Evolutionary conservation across 2,329 filamentous ascomycete species (phyloP), one percentile per base, ranked within the genome.

Genomic region (Diplodia corticola): DNA sequence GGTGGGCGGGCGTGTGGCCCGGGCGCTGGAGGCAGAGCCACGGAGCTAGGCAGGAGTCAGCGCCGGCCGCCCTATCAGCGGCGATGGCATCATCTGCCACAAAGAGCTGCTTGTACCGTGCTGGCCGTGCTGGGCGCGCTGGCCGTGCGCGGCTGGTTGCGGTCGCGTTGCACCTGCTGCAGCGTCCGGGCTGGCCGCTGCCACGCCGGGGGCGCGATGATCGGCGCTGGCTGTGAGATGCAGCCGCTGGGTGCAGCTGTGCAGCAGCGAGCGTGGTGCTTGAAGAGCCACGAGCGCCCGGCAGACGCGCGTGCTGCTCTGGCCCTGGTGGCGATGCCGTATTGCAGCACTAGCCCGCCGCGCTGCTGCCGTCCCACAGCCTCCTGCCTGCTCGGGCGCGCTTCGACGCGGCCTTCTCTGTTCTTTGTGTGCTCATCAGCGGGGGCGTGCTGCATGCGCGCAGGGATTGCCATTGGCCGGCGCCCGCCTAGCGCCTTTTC

Each of bases 381-480:
- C 57, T 61, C 57, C 57, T 61, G 40, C 57, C 44, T 60, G 55
- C 55, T 57, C 55, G 55, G 55, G 57, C 57, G 40, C 44, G 57
- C 57, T 61, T 61, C 57, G 57, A 61, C 57, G 57, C 40, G 57
- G 55, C 55, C 55, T 60, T 60, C 55, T 60, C 55, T 60, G 55
- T 61, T 61, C 57, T 61, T 44, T 61, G 49, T 61, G 57, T 61
- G 55, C 57, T 48, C 40, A 61, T 61, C 57, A 35, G 57, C 57
- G 57, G 55, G 55, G 55, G 55, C 37, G 55, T 54, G 51, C 51
- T 54, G 33, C 53, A 37, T 17, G 10, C 53, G 53, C 44, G 26
- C 57, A 49, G 26, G 40, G 26, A 35, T 61, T 12, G 28, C 40
- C 57, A 61, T 49, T 60, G 55, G 55, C 17, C 30, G n/a, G n/a